These are phyloP conservation scores for Kalmanozyma brasiliensis DNA, from an alignment of 1,284 basidiomycete genomes.

Conservation along the genomic window DNA sequence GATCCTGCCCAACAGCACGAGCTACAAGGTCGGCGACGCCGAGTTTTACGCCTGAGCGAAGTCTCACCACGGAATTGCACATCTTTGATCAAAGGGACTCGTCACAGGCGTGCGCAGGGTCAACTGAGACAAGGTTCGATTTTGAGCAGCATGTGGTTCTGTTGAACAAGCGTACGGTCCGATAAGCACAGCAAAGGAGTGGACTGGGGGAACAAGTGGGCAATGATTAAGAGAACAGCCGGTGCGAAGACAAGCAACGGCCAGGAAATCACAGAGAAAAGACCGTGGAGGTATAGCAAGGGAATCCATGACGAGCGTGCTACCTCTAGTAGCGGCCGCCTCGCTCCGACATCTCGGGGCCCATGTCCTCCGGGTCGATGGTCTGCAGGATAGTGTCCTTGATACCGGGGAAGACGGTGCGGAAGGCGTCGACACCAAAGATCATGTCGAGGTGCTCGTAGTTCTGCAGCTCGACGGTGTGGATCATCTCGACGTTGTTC, in stretches of 20 bases:
- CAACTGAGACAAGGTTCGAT: too few species aligned
- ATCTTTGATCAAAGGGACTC: too few species aligned
- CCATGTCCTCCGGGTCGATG: slow-evolving; percentile 52
- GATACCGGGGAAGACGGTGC: slow-evolving; percentile 63
- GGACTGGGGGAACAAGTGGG: too few species aligned
- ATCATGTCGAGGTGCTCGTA: slow-evolving; percentile 67
- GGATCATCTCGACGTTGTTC: slow-evolving; percentile 64
- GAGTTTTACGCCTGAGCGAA: slow-evolving; percentile 52
- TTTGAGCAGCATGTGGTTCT: too few species aligned
- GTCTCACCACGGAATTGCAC: too few species aligned
- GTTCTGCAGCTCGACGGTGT: slow-evolving; percentile 65
- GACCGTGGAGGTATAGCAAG: slow-evolving; percentile 1
- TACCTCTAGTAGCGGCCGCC: slow-evolving; percentile 13
- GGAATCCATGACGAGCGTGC: background rate
- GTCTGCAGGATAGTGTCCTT: slow-evolving; percentile 64
- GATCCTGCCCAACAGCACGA: slow-evolving; percentile 59
- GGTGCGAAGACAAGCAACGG: too few species aligned
- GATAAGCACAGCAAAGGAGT: too few species aligned
- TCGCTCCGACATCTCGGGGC: slow-evolving; percentile 39
- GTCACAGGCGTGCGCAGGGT: too few species aligned
- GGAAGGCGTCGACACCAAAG: slow-evolving; percentile 62
- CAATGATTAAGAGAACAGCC: too few species aligned
- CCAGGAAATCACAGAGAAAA: slow-evolving; percentile 7
- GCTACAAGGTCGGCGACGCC: slow-evolving; percentile 48
- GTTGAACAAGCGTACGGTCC: too few species aligned